Evolutionary conservation across 208 protist species (phyloP), one percentile per base, ranked within the genome.

Genomic region (Wallacemonas sp.): DNA sequence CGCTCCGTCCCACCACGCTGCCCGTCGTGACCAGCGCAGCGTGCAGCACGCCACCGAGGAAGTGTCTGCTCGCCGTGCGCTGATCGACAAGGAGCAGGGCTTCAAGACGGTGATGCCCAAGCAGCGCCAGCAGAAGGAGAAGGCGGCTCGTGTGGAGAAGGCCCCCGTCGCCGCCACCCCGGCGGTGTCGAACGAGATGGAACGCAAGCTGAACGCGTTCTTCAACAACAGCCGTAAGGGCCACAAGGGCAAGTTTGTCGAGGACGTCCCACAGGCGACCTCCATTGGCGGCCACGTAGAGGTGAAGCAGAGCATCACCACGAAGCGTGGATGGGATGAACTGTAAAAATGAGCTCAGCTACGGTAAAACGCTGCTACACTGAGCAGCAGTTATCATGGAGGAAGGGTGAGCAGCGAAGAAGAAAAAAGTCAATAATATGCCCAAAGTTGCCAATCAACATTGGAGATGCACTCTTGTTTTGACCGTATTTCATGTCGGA

Each of bases 141-240:
- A 61, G 51, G 6, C 47, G 17, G 14, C 12, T 31, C 17, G n/a
- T 12, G 41, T 58, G n/a, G 66, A 51, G 34, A 53, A 77, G 55
- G 45, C 49, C 15, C 33, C 55, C 6, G 24, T n/a, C n/a, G n/a
- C n/a, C n/a, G n/a, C 53, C 8, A 22, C 51, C 2, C 39, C 49
- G n/a, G 67, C 46, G 41, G 31, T 63, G 24, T 63, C 79, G 28
- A 80, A 91, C 34, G 88, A 86, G 38, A 68, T 94, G 68, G 82
- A 90, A 17, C 79, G 79, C 59, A 89, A 89, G 75, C 68, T 94
- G n/a, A 78, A 66, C 49, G 46, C 68, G 21, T 94, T 94, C 55
- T 94, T 91, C 62, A 81, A 79, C 27, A 90, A 65, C 70, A 77
- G 31, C 45, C 56, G 61, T 44, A 77, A 77, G 39, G 63, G 51